phyloP scores from a whole-genome alignment of 345 rosid genomes.

The Aquilaria sinensis region DNA sequence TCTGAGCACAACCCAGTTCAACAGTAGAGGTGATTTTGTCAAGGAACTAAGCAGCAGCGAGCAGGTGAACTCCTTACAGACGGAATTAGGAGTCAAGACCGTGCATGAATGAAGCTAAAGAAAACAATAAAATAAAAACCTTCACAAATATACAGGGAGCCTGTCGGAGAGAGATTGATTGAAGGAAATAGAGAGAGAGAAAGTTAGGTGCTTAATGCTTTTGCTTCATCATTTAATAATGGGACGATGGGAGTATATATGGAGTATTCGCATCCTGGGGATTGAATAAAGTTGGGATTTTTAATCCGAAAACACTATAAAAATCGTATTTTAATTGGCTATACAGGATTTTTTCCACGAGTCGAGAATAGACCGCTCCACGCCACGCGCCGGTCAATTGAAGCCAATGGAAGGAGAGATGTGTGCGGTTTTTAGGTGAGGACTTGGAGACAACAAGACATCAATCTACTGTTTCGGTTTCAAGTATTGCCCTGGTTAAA shows the following conservation, averaged over 20 bases:
- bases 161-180: constrained; percentile 1
- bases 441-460: constrained; percentile 16
- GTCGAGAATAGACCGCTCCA: constrained; percentile 17
- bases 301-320: no score
- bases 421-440: constrained; percentile 21
- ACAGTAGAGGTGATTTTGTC: constrained; percentile 14
- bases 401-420: constrained; percentile 22
- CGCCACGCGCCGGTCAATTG: constrained; percentile 6
- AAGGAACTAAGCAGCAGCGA: background rate
- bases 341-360: background rate
- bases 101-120: background rate
- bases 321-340: background rate
- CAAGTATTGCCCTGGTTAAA: background rate
- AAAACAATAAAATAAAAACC: background rate
- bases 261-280: background rate
- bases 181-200: no score
- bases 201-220: no score
- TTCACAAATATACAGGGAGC: background rate
- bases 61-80: constrained; percentile 11
- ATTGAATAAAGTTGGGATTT: background rate
- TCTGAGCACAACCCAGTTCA: constrained; percentile 25
- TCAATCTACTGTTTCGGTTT: constrained; percentile 4
- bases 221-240: background rate
- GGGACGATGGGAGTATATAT: background rate
- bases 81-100: background rate